Evolutionary conservation across 805 yeast genomes (phyloP), one percentile per base, ranked within the genome.

Genomic region (Candida dendrica): DNA sequence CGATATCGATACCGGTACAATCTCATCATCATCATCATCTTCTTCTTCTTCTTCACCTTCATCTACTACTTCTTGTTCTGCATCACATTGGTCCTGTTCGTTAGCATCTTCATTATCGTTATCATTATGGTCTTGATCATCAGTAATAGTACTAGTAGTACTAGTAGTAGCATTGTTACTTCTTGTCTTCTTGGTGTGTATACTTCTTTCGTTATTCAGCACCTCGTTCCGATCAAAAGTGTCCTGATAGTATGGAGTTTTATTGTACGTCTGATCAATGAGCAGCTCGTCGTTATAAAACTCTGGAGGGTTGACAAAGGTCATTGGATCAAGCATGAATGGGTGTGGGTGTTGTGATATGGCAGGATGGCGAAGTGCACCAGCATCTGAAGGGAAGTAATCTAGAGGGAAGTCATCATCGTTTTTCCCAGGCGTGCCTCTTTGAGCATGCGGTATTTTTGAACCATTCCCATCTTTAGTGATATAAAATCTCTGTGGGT

Each of bases 361-460:
- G 8, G 6, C 8, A 10, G n/a, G 22, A 13, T 3, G 6, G 17
- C 6, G 17, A 6, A 4, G 10, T 15, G 30, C n/a, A 16, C n/a
- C 9, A 24, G 31, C 15, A 15, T 63, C 68, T 4, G 65, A 61
- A 17, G 79, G 77, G 53, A 82, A 72, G 55, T 79, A 81, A 50
- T 82, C 89, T 42, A 83, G 59, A 3, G 90, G 89, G 62, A 82
- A 82, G 53, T 81, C 89, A 46, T 80, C 83, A 19, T 53, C 59
- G 11, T 38, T 15, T 18, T 19, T 30, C 8, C 19, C 34, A 4
- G 39, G 34, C 7, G 34, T 8, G 29, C 30, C n/a, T 13, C 19
- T 22, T 18, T 36, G 36, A 18, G 14, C 36, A 18, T 16, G 10
- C 6, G 30, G 18, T 16, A 13, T 11, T 19, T 29, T n/a, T n/a